These are phyloP conservation scores for Linanthus parryae DNA, from an alignment of 148 eudicot genomes.

Conservation along the genomic window DNA sequence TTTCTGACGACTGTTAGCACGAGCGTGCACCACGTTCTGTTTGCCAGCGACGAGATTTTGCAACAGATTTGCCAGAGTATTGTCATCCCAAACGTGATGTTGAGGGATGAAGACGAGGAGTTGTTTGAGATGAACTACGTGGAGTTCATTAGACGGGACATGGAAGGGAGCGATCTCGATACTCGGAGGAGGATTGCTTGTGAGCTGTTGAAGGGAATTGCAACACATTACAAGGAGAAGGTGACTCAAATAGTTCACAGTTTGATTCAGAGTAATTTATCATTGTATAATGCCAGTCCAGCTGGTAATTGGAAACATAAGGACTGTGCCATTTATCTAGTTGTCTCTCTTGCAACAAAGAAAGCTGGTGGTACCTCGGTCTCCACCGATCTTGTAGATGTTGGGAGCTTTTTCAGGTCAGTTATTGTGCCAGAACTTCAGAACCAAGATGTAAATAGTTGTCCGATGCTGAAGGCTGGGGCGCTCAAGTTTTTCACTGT, in stretches of 20 bases:
- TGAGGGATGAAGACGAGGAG: conserved; percentile 93
- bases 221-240: conserved; percentile 63
- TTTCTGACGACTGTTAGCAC: conserved; percentile 73
- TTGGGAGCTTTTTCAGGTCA: conserved; percentile 60
- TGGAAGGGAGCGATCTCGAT: conserved; percentile 97
- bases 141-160: conserved; percentile 78
- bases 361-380: conserved; percentile 65
- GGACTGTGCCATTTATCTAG: conserved; percentile 89
- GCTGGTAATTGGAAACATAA: conserved; percentile 77
- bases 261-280: conserved; percentile 63
- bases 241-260: conserved; percentile 54
- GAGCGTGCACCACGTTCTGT: conserved; percentile 62
- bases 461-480: conserved; percentile 84
- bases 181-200: conserved; percentile 92
- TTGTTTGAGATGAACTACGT: conserved; percentile 88
- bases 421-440: conserved; percentile 84
- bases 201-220: conserved; percentile 88
- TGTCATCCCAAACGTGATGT: conserved; percentile 91
- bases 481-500: conserved; percentile 83
- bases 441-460: conserved; percentile 69
- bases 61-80: conserved; percentile 78
- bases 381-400: conserved; percentile 72
- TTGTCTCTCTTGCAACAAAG: conserved; percentile 67
- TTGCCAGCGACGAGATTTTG: conserved; percentile 62
- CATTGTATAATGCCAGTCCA: conserved; percentile 60